A percentile compares a stretch with the other conserved stretches of the same genome.
These are phyloP conservation scores for Cudoniella acicularis DNA, from an alignment of 495 filamentous ascomycete genomes.

Conservation along the genomic window DNA sequence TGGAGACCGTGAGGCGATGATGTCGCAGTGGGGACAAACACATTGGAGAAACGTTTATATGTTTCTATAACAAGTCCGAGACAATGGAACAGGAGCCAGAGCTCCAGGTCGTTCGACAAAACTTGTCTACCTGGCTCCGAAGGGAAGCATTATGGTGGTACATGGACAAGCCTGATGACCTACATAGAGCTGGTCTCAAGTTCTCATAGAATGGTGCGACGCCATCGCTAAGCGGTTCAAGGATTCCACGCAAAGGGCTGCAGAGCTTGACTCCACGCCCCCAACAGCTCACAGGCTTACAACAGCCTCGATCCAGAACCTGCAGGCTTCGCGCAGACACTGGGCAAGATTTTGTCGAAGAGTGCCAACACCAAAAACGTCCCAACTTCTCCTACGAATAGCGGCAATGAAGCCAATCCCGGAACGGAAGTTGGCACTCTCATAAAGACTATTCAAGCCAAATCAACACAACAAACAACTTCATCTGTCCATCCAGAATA, in stretches of 20 bases:
- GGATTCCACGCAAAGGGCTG: too few relatives aligned
- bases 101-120: background rate
- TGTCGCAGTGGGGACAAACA: background rate
- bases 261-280: background rate
- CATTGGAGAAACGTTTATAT: background rate
- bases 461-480: slow-evolving; percentile 39
- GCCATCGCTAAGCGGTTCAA: background rate
- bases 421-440: slow-evolving; percentile 80
- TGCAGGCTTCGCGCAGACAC: background rate
- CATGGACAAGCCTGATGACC: background rate
- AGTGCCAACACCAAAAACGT: slow-evolving; percentile 14
- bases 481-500: slow-evolving; percentile 18
- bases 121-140: background rate
- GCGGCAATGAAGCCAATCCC: slow-evolving; percentile 51
- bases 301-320: background rate
- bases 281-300: background rate
- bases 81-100: background rate
- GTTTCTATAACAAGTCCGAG: background rate
- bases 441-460: slow-evolving; percentile 87
- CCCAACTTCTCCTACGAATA: slow-evolving; percentile 24
- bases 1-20: background rate
- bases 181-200: background rate
- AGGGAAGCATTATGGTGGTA: background rate
- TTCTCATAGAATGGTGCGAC: background rate
- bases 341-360: background rate